Conservation (phyloP, 805 yeast species). For the Ogataea salicorniae region DNA sequence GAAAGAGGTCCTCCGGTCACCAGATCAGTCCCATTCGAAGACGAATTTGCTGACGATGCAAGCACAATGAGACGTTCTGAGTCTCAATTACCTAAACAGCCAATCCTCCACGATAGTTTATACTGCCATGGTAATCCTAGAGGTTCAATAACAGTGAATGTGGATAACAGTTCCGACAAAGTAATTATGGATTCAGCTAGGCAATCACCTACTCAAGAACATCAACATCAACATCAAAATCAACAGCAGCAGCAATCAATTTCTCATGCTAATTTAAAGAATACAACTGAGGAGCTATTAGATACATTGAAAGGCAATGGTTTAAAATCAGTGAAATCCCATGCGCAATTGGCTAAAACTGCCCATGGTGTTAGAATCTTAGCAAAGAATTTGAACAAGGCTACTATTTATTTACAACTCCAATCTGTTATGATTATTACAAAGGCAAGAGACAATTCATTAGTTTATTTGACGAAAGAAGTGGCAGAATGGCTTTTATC, state of each 20-base stretch:
- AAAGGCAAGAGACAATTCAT: slow-evolving; percentile 80
- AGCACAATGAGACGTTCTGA: slow-evolving; percentile 12
- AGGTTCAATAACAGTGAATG: slow-evolving; percentile 16
- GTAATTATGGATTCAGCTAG: slow-evolving; percentile 5
- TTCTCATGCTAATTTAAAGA: slow-evolving; percentile 2
- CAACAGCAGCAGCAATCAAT: too few relatives aligned
- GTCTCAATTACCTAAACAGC: slow-evolving; percentile 22
- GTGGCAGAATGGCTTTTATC: slow-evolving; percentile 70
- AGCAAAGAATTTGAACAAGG: slow-evolving; percentile 64
- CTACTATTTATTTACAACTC: slow-evolving; percentile 66
- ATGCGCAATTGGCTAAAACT: slow-evolving; percentile 71
- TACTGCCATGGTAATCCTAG: slow-evolving; percentile 24
- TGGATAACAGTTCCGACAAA: slow-evolving; percentile 12
- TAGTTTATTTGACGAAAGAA: slow-evolving; percentile 71
- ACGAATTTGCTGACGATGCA: background rate
- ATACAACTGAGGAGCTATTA: slow-evolving; percentile 16
- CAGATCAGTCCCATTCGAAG: background rate
- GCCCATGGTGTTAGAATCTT: slow-evolving; percentile 76
- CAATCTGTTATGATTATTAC: slow-evolving; percentile 76
- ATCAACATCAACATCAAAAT: too few relatives aligned
- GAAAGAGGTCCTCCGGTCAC: background rate
- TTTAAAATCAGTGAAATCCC: slow-evolving; percentile 55
- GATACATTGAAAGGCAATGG: slow-evolving; percentile 32
- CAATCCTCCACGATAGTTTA: slow-evolving; percentile 25
- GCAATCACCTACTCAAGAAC: background rate